Conservation (phyloP, 2,329 filamentous ascomycete genomes). For the Diplodia intermedia region DNA sequence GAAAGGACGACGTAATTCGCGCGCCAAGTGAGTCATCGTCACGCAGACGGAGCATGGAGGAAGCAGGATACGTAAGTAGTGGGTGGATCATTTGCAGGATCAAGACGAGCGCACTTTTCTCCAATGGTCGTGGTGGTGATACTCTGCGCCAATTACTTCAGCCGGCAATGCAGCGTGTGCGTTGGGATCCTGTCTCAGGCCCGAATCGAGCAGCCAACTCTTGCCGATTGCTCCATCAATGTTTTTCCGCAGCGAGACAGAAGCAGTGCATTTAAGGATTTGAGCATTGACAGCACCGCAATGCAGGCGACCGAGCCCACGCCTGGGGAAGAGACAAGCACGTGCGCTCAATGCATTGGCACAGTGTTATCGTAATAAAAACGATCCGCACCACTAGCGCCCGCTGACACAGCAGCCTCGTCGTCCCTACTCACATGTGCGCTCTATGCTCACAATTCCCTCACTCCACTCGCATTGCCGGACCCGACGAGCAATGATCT, state of each 20-base stretch:
- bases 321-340: constrained; percentile 14
- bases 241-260: constrained; percentile 19
- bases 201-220: not conserved
- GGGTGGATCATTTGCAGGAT: not conserved
- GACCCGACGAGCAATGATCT: not conserved
- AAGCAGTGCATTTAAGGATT: constrained; percentile 14
- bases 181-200: not conserved
- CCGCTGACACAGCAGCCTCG: not conserved
- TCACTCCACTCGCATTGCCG: not conserved
- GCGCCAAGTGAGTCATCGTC: constrained; percentile 5
- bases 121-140: not conserved
- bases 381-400: not conserved
- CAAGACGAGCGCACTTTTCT: not conserved
- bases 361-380: not conserved
- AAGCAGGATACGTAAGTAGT: not conserved
- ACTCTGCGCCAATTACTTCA: constrained; percentile 5
- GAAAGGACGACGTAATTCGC: constrained; percentile 2
- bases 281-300: constrained; percentile 12
- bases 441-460: not conserved
- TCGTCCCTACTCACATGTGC: not conserved
- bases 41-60: not conserved
- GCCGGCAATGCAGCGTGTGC: not conserved
- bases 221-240: not conserved
- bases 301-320: not conserved
- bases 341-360: not conserved